Base-by-base conservation (phyloP, 1,139 yeast species). In the Yamadazyma membranifaciens region DNA sequence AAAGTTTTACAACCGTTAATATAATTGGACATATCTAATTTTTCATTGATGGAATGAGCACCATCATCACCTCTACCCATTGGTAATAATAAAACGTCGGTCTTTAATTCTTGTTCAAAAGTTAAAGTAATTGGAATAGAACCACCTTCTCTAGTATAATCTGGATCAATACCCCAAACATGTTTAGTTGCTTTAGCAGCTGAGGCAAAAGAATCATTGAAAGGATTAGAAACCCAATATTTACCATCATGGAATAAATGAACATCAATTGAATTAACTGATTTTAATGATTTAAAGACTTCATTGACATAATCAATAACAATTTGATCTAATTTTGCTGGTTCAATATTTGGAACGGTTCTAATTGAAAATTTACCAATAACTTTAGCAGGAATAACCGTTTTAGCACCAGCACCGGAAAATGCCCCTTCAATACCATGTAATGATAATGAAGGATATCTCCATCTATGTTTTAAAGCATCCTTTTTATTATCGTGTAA, bases 31-130 rank as follows among this genome's bases (percentile, higher is more conserved):
- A 88, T 72, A 62, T 94, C 86, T 58, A 94, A 71, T 73, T 94
- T 94, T 68, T 94, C 99, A 60, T 92, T 92, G 57, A 92, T 88
- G 24, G 97, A 88, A 64, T 94, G 99, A 38, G 99, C 98, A 54
- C 98, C 98, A 57, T 94, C 99, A 61, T 92, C 98, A 55, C 98
- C 98, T 67, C 95, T 84, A 52, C 98, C 98, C 87, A 92, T 87
- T 50, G 98, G 98, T 55, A 92, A 78, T 58, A 92, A 73, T 50
- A 92, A 75, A 28, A 91, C 98, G 51, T 83, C 83, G 31, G 95
- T 86, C 55, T 86, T 83, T 58, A 92, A 78, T 59, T 83, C 81
- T 56, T 88, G 75, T 71, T 92, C 96, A 68, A 92, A 92, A 37
- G 95, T 83, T 54, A 92, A 70, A 31, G 98, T 91, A 60, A 92